Evolutionary conservation across 2,329 filamentous ascomycete genomes (phyloP).

Genomic region (Bipolaris sorokiniana): DNA sequence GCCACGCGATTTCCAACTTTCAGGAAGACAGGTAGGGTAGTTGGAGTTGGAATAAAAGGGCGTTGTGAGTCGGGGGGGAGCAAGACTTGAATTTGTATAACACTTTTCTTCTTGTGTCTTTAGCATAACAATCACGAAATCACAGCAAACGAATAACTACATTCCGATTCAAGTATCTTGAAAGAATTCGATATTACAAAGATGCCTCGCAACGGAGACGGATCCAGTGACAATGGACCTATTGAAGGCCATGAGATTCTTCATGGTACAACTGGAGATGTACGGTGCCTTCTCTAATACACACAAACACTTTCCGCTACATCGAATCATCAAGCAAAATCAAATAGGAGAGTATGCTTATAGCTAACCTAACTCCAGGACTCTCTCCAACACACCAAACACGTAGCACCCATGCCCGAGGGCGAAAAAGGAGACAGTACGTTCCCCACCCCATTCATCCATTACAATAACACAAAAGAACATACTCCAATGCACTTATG

Average conservation of each 20-base stretch:
- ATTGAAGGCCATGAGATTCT: conserved; percentile 48
- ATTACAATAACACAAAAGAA: neutral
- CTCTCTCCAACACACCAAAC: conserved; percentile 43
- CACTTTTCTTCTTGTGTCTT: neutral
- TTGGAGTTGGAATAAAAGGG: conserved; percentile 1
- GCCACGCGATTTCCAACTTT: conserved; percentile 10
- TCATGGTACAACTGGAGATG: conserved; percentile 48
- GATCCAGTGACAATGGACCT: conserved; percentile 49
- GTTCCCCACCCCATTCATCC: neutral
- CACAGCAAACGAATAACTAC: neutral
- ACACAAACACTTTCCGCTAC: too few species aligned
- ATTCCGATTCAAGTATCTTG: neutral
- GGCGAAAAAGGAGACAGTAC: conserved; percentile 44
- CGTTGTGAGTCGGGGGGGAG: neutral
- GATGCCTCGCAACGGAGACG: conserved; percentile 53
- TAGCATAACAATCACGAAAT: neutral
- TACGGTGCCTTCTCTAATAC: conserved; percentile 18
- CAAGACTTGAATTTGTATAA: neutral
- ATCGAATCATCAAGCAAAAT: too few species aligned
- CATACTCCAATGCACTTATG: neutral
- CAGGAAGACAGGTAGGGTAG: neutral
- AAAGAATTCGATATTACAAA: neutral
- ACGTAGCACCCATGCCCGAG: conserved; percentile 45
- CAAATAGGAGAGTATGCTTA: neutral
- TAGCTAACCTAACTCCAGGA: conserved; percentile 10